Percentiles rank a stretch among this genome's conserved stretches.
Conservation (phyloP, 306 rosid genomes). For the Gleditsia sinensis region DNA sequence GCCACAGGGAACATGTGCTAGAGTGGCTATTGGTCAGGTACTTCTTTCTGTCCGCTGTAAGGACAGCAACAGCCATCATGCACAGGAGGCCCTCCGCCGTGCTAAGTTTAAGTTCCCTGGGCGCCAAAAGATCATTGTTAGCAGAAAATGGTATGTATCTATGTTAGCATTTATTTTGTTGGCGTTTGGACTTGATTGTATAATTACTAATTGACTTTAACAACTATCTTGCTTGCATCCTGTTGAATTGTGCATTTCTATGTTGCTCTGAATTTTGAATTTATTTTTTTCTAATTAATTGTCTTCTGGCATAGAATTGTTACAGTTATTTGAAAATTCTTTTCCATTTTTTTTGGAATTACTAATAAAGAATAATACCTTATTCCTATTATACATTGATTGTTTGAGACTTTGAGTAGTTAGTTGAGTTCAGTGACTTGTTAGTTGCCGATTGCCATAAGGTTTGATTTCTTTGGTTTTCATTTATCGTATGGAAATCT, state of each 20-base stretch:
- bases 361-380: neutral
- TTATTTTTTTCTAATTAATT: neutral
- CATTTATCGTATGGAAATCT: neutral
- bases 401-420: neutral
- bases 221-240: neutral
- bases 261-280: neutral
- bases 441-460: neutral
- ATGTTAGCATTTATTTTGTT: neutral
- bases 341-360: neutral
- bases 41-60: conserved; percentile 86
- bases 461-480: neutral
- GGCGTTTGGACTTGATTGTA: neutral
- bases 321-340: neutral
- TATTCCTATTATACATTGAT: neutral
- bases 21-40: conserved; percentile 85
- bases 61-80: conserved; percentile 72
- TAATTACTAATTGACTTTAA: neutral
- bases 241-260: neutral
- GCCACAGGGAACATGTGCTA: conserved; percentile 77
- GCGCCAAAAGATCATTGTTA: conserved; percentile 81
- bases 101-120: conserved; percentile 91
- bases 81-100: conserved; percentile 89
- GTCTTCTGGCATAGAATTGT: neutral
- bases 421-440: neutral
- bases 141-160: conserved; percentile 73